phyloP scores from a whole-genome alignment of 495 filamentous ascomycete genomes.

The Copromyces sp. region DNA sequence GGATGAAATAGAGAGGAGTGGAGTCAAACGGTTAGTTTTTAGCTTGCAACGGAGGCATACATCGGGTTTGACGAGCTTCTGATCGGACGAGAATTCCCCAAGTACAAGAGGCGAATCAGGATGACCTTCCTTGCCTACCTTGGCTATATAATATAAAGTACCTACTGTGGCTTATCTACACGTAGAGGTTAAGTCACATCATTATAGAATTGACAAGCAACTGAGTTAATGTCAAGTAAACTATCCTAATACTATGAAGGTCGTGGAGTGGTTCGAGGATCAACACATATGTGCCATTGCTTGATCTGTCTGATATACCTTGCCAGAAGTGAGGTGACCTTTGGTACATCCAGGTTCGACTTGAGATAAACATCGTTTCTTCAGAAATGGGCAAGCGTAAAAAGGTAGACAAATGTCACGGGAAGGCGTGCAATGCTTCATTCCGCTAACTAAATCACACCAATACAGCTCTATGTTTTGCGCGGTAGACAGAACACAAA shows the following conservation, averaged over 20 bases:
- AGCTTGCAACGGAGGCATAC: not conserved
- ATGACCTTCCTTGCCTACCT: not conserved
- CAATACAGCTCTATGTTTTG: no score
- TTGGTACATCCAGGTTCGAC: no score
- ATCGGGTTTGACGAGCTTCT: not conserved
- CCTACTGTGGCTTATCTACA: not conserved
- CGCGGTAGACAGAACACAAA: no score
- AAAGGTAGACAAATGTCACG: no score
- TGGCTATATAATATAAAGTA: not conserved
- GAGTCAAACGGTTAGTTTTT: no score
- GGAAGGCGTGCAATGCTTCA: no score
- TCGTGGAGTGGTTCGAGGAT: not conserved
- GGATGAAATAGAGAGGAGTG: not conserved
- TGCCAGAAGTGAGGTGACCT: not conserved
- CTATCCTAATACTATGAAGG: not conserved
- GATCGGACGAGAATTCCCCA: not conserved
- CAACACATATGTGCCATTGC: not conserved
- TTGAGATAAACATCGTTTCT: not conserved
- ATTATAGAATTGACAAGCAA: not conserved
- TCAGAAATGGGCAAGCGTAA: not conserved
- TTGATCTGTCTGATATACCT: not conserved
- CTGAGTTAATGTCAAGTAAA: not conserved
- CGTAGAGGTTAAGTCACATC: not conserved
- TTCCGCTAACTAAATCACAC: no score
- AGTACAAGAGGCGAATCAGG: not conserved